Percentiles rank a stretch among this genome's conserved stretches.
phyloP scores from a whole-genome alignment of 495 filamentous ascomycete genomes.

The Chaetomium cochliodes region DNA sequence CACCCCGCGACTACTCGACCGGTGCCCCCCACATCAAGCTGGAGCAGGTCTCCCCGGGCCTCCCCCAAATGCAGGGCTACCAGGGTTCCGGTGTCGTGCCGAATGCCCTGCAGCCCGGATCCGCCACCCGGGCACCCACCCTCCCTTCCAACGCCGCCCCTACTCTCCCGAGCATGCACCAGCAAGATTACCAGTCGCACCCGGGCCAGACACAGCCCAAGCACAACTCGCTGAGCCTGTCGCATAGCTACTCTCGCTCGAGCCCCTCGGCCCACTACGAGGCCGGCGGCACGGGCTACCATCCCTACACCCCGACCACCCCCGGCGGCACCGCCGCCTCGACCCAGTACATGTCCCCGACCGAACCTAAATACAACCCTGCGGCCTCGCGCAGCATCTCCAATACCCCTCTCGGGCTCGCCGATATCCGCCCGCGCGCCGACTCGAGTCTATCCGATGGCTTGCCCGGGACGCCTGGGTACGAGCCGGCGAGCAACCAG shows the following conservation, averaged over 20 bases:
- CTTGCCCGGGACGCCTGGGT: conserved; percentile 52
- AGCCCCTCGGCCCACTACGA: conserved; percentile 71
- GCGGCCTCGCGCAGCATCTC: conserved; percentile 71
- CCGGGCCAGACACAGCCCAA: conserved; percentile 57
- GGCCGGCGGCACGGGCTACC: conserved; percentile 55
- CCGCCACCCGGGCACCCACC: conserved; percentile 57
- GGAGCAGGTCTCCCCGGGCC: conserved; percentile 35
- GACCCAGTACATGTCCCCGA: conserved; percentile 67
- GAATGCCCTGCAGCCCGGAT: conserved; percentile 66
- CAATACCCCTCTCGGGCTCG: conserved; percentile 84
- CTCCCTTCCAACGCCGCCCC: conserved; percentile 71
- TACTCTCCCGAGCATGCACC: conserved; percentile 67
- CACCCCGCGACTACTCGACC: conserved; percentile 47
- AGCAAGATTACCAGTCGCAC: conserved; percentile 54
- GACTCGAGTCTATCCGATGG: conserved; percentile 74
- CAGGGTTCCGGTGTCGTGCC: conserved; percentile 58
- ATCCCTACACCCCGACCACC: conserved; percentile 64
- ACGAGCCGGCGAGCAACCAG: conserved; percentile 51
- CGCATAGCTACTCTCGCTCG: conserved; percentile 75
- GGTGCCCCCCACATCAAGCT: conserved; percentile 53
- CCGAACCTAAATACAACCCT: conserved; percentile 61
- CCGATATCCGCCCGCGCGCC: conserved; percentile 79
- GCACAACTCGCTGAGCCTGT: conserved; percentile 57
- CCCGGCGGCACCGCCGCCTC: conserved; percentile 54
- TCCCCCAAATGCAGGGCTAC: conserved; percentile 53